These are phyloP conservation scores for Amesomyces nigricolor DNA, from an alignment of 2,329 filamentous ascomycete genomes.

Conservation along the genomic window DNA sequence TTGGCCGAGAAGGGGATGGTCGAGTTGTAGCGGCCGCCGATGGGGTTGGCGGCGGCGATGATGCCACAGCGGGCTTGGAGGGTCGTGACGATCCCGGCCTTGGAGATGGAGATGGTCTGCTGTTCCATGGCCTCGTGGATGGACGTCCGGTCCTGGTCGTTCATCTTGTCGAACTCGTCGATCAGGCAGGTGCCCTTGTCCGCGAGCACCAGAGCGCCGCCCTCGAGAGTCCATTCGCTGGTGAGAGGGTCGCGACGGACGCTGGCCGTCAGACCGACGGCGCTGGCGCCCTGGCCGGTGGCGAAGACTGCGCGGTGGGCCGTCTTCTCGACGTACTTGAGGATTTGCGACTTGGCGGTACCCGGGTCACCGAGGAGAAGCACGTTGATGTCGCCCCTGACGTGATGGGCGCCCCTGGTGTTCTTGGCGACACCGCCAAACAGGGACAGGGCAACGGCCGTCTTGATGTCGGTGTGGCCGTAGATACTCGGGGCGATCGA, in stretches of 20 bases:
- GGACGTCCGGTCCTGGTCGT: constrained; percentile 94
- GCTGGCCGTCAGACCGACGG: constrained; percentile 94
- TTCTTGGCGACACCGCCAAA: constrained; percentile 93
- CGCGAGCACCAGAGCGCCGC: constrained; percentile 88
- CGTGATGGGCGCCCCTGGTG: constrained; percentile 80
- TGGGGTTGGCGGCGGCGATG: constrained; percentile 93
- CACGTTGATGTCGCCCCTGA: constrained; percentile 97
- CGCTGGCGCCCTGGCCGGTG: constrained; percentile 93
- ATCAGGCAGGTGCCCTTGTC: constrained; percentile 94
- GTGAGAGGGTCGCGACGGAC: constrained; percentile 93
- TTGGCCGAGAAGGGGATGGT: constrained; percentile 95
- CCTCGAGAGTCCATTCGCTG: constrained; percentile 95
- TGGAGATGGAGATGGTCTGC: constrained; percentile 98
- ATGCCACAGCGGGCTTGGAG: constrained; percentile 94
- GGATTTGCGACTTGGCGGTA: constrained; percentile 94
- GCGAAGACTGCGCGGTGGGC: constrained; percentile 96
- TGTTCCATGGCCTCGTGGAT: constrained; percentile 99
- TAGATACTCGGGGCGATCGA: constrained; percentile 98
- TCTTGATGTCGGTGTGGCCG: constrained; percentile 95
- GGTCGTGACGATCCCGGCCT: constrained; percentile 96
- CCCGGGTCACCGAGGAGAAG: constrained; percentile 93
- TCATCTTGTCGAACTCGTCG: constrained; percentile 99
- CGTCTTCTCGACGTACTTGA: constrained; percentile 97
- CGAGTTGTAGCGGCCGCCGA: constrained; percentile 92
- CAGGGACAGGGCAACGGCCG: constrained; percentile 84